A percentile compares a stretch with the other conserved stretches of the same genome.
These are phyloP conservation scores for Pythium volutum DNA, from an alignment of 352 stramenopile species.

Conservation along the genomic window DNA sequence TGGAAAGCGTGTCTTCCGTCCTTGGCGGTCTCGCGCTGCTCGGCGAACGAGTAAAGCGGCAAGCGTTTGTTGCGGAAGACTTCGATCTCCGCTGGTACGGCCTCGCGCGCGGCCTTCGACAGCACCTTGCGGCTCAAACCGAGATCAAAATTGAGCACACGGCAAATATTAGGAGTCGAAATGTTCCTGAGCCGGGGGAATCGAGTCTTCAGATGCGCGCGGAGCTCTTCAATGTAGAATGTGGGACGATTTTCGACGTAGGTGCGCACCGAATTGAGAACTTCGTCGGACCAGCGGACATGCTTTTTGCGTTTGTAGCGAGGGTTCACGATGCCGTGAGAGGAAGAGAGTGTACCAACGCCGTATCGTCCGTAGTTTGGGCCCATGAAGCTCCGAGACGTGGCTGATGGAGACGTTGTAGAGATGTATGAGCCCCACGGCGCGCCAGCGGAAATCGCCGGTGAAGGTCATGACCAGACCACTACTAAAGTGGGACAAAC, in stretches of 20 bases:
- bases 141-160: constrained; percentile 20
- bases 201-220: neutral
- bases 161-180: constrained; percentile 20
- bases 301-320: neutral
- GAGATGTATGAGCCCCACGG: too few relatives aligned
- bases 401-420: too few relatives aligned
- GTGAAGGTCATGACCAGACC: too few relatives aligned
- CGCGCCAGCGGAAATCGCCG: too few relatives aligned
- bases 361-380: too few relatives aligned
- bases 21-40: constrained; percentile 21
- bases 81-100: too few relatives aligned
- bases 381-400: too few relatives aligned
- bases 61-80: too few relatives aligned
- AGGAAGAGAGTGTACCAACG: too few relatives aligned
- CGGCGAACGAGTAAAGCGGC: too few relatives aligned
- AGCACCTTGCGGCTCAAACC: constrained; percentile 21
- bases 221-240: neutral
- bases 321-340: too few relatives aligned
- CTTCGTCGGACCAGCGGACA: neutral
- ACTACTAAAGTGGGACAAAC: too few relatives aligned
- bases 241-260: neutral
- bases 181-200: neutral
- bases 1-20: constrained; percentile 16
- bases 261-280: neutral
- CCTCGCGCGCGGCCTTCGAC: constrained; percentile 18